Evolutionary conservation across 2,329 filamentous ascomycete species (phyloP).

Genomic region (Fusarium sp.): DNA sequence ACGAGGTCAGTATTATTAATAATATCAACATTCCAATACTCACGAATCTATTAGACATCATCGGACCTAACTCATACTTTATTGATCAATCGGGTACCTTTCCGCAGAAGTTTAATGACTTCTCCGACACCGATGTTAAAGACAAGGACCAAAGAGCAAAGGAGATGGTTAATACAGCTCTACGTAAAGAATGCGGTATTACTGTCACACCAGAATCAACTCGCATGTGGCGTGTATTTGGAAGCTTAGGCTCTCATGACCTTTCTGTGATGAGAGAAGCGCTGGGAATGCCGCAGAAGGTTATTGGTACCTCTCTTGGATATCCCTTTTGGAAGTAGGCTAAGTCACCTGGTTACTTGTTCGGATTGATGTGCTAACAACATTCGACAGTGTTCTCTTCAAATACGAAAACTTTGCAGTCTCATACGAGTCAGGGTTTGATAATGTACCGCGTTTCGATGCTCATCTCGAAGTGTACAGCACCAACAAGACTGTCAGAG

Average conservation of each 20-base stretch:
- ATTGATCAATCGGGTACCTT: slow-evolving; percentile 63
- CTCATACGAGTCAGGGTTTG: slow-evolving; percentile 69
- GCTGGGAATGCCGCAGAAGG: slow-evolving; percentile 37
- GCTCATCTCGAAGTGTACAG: slow-evolving; percentile 66
- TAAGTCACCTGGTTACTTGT: not conserved
- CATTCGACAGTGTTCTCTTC: slow-evolving; percentile 57
- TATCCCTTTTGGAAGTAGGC: slow-evolving; percentile 22
- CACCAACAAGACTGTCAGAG: slow-evolving; percentile 63
- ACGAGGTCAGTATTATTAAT: not conserved
- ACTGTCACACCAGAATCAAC: not conserved
- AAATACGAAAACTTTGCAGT: slow-evolving; percentile 62
- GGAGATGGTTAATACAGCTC: not conserved
- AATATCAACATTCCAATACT: not conserved
- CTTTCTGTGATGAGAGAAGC: slow-evolving; percentile 40
- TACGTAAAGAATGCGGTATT: not conserved
- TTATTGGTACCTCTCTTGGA: slow-evolving; percentile 46
- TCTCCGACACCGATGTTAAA: not conserved
- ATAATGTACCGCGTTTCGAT: slow-evolving; percentile 65
- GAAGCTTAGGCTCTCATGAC: slow-evolving; percentile 30
- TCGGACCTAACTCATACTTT: slow-evolving; percentile 65
- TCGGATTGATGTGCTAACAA: not conserved
- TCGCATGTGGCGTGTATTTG: slow-evolving; percentile 16
- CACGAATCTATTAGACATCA: slow-evolving; percentile 41
- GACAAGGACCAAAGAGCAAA: not conserved
- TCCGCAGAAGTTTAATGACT: slow-evolving; percentile 53